Conservation (phyloP, 2,329 filamentous ascomycete genomes). For the Cytospora schulzeri region DNA sequence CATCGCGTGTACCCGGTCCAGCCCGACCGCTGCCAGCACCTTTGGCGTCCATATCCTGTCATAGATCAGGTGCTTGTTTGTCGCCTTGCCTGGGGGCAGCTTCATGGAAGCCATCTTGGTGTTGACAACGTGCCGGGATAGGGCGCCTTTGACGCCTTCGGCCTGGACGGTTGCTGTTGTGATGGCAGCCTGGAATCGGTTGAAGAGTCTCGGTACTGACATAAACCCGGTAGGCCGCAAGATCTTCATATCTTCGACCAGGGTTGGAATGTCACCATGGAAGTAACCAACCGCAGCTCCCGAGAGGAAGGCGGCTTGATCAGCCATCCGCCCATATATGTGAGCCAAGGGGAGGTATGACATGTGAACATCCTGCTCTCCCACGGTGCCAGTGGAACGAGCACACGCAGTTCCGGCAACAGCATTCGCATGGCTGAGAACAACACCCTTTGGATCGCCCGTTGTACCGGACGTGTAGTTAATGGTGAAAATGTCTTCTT, state of each 20-base stretch:
- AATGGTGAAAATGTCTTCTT: conserved; percentile 82
- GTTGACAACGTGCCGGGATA: conserved; percentile 78
- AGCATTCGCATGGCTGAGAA: conserved; percentile 80
- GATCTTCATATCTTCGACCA: conserved; percentile 90
- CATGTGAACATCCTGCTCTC: conserved; percentile 62
- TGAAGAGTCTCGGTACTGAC: conserved; percentile 89
- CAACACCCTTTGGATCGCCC: conserved; percentile 79
- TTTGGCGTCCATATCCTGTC: conserved; percentile 91
- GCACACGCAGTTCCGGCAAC: conserved; percentile 70
- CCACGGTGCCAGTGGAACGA: conserved; percentile 56
- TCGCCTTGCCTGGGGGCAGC: conserved; percentile 70
- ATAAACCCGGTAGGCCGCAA: conserved; percentile 81
- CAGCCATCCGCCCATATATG: conserved; percentile 85
- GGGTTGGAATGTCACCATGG: conserved; percentile 82
- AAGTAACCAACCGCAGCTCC: conserved; percentile 87
- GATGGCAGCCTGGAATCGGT: conserved; percentile 84
- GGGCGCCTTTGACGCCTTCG: conserved; percentile 74
- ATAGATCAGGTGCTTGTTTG: conserved; percentile 76
- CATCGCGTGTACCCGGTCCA: conserved; percentile 73
- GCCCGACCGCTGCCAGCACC: conserved; percentile 78
- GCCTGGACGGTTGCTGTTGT: conserved; percentile 77
- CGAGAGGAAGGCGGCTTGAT: conserved; percentile 72
- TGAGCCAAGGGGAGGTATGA: conserved; percentile 95
- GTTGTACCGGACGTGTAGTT: conserved; percentile 91
- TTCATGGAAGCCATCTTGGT: conserved; percentile 81